Base-by-base conservation (phyloP, 139 green algal species). In the Chlamydomonas urium region DNA sequence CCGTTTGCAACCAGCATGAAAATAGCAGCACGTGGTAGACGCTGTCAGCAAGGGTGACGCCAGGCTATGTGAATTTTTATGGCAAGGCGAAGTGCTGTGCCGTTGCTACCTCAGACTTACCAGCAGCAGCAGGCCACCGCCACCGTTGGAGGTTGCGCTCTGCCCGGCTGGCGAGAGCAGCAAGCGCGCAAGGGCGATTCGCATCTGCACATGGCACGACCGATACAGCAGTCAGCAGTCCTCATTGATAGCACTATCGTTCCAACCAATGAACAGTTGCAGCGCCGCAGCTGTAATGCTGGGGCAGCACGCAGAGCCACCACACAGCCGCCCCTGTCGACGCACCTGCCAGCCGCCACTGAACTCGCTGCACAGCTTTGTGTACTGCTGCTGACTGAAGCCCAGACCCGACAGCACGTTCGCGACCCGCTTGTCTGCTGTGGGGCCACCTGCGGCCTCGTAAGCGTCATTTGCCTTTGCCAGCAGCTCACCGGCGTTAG, bases 141-240 rank as follows among this genome's bases (percentile, higher is more conserved):
- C 38, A 4, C 3, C 23, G 26, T 62, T 75, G 6, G 29, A 47
- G 0, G 58, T 73, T n/a, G 75, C 79, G 29, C 75, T 80, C 79
- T 81, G 84, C 45, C 77, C 83, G 2, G 83, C 83, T 10, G 79
- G 78, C 0, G 75, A 71, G 53, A 93, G 79, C 75, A 94, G 80
- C 78, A 93, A 65, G 26, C 85, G 68, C 1, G 89, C 89, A 57
- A 94, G 75, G 10, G 86, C 89, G 47, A 94, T 88, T 35, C 89
- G 78, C 88, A 93, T 94, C 84, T 89, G 74, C 48, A 77, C 29
- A 60, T n/a, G 6, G 47, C 48, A 36, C 3, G 31, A 58, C 1
- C 10, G 17, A n/a, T 24, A 24, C 48, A 60, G 23, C 8, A 24
- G 4, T 6, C 48, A 60, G 48, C 48, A 4, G 48, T 60, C 19